Percentiles rank a stretch among this genome's conserved stretches.
Conservation (phyloP, 306 rosid genomes). For the Cucurbita ficifolia region DNA sequence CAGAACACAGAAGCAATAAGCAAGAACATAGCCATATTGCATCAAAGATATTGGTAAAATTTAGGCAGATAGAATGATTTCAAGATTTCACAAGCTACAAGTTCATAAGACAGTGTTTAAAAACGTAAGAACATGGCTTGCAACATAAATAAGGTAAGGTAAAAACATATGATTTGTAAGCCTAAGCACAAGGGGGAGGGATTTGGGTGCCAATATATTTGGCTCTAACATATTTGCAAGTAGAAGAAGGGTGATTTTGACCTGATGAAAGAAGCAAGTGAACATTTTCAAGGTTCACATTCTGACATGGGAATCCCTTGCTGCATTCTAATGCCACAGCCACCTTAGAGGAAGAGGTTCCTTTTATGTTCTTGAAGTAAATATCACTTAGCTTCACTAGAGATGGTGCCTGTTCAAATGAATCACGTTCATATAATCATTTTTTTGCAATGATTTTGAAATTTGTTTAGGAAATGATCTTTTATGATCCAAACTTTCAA, state of each 20-base stretch:
- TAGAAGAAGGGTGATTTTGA: slow-evolving; percentile 20
- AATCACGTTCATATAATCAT: neutral
- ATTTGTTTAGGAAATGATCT: neutral
- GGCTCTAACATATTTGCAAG: slow-evolving; percentile 37
- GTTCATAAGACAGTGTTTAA: neutral
- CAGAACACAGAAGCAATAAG: neutral
- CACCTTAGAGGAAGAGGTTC: slow-evolving; percentile 31
- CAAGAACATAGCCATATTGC: neutral
- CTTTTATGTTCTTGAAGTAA: slow-evolving; percentile 35
- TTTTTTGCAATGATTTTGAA: neutral
- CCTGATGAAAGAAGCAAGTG: slow-evolving; percentile 23
- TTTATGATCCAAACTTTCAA: neutral
- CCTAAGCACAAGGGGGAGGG: slow-evolving; percentile 35
- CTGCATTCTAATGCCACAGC: slow-evolving; percentile 35
- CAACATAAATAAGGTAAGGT: neutral
- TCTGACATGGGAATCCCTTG: slow-evolving; percentile 32
- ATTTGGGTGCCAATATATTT: slow-evolving; percentile 38
- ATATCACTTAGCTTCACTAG: slow-evolving; percentile 36
- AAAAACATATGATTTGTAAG: neutral
- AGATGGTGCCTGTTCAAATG: slow-evolving; percentile 21
- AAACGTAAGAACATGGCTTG: neutral
- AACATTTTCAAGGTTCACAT: slow-evolving; percentile 38
- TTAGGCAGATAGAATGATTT: neutral
- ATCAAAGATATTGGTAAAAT: neutral
- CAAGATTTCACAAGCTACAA: neutral